Evolutionary conservation across 176 grass and related monocot genomes (phyloP).

Genomic region (Oryza australiensis): DNA sequence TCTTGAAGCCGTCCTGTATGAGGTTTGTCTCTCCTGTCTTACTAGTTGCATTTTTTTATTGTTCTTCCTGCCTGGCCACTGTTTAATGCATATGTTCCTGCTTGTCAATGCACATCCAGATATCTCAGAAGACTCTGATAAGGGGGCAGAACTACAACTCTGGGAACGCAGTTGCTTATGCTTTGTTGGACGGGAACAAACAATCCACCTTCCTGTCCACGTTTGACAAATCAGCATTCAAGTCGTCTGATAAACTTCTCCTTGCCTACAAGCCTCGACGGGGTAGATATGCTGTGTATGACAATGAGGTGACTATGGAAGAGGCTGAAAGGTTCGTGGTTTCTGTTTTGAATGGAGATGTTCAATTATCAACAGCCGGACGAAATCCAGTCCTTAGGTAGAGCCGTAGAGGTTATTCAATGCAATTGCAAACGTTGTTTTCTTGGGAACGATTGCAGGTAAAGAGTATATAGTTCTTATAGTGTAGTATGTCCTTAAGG

Average conservation of each 20-base stretch:
- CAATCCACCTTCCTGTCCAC: constrained; percentile 60
- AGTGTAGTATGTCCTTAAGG: not conserved
- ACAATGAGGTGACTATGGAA: constrained; percentile 58
- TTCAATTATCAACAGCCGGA: constrained; percentile 49
- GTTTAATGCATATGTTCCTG: constrained; percentile 5
- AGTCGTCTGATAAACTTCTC: constrained; percentile 56
- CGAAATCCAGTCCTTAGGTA: constrained; percentile 63
- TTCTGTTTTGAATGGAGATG: constrained; percentile 83
- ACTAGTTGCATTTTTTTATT: not conserved
- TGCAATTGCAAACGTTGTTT: constrained; percentile 20
- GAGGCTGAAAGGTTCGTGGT: constrained; percentile 72
- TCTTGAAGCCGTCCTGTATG: constrained; percentile 56
- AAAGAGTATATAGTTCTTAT: not conserved
- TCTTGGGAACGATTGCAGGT: constrained; percentile 14
- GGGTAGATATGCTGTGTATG: constrained; percentile 54
- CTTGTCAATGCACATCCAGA: constrained; percentile 48
- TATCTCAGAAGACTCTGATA: constrained; percentile 82
- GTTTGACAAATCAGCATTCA: constrained; percentile 64
- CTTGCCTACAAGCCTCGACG: constrained; percentile 81
- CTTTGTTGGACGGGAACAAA: constrained; percentile 71
- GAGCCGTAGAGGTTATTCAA: not conserved
- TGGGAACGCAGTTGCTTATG: constrained; percentile 48
- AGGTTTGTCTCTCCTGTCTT: constrained; percentile 48
- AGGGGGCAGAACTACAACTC: constrained; percentile 54
- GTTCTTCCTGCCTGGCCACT: not conserved